These are phyloP conservation scores for Eremomyces bilateralis DNA, from an alignment of 495 filamentous ascomycete genomes.

Conservation along the genomic window DNA sequence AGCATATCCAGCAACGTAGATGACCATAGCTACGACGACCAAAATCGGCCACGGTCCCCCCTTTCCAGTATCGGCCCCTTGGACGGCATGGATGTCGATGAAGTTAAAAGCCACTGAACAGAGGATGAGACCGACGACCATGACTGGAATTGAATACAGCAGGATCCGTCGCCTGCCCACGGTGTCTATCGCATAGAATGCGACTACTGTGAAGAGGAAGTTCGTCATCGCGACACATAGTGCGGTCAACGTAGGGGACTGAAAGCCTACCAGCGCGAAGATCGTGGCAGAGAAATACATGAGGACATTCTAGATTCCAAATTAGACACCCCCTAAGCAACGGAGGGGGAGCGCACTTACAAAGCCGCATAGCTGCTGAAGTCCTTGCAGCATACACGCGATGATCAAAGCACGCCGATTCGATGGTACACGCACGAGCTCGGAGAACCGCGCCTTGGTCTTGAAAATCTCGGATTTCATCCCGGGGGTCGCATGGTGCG, in stretches of 20 bases:
- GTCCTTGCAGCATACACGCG: constrained; percentile 62
- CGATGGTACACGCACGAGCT: constrained; percentile 19
- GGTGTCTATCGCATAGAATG: constrained; percentile 58
- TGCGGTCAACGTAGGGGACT: constrained; percentile 58
- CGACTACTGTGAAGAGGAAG: constrained; percentile 55
- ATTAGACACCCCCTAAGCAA: too few relatives aligned
- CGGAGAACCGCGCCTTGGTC: constrained; percentile 11
- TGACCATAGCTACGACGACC: constrained; percentile 47
- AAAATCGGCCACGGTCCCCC: constrained; percentile 17
- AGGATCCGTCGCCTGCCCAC: constrained; percentile 65
- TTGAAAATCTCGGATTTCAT: constrained; percentile 1
- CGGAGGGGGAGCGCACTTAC: constrained; percentile 21
- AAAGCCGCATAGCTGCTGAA: constrained; percentile 86
- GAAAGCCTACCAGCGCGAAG: constrained; percentile 60
- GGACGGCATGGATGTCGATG: constrained; percentile 29
- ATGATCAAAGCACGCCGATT: constrained; percentile 64
- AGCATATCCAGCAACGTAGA: constrained; percentile 75
- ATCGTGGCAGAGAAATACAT: constrained; percentile 96
- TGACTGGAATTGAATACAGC: constrained; percentile 65
- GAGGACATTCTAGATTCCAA: constrained; percentile 49
- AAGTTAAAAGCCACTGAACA: constrained; percentile 46
- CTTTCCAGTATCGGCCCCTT: too few relatives aligned
- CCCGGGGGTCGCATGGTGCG: constrained; percentile 6
- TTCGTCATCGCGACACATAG: constrained; percentile 70
- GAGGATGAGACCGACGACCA: constrained; percentile 47